Evolutionary conservation across 1,284 basidiomycete species (phyloP).

Genomic region (Rugiboletus extremiorientalis): DNA sequence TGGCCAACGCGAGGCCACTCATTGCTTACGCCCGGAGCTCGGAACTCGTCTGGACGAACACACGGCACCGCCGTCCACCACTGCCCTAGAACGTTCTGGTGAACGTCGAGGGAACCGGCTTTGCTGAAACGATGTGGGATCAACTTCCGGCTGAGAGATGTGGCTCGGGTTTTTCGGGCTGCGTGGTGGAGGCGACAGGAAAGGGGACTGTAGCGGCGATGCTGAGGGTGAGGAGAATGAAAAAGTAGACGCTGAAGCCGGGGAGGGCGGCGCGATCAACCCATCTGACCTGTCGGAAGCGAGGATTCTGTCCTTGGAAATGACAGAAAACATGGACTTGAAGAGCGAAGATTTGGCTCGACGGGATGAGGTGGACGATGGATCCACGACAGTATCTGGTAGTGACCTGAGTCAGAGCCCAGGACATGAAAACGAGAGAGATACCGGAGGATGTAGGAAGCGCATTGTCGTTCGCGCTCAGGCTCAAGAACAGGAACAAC

Average conservation of each 20-base stretch:
- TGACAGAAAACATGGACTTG: constrained; percentile 57
- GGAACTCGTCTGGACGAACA: constrained; percentile 21
- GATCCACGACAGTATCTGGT: constrained; percentile 37
- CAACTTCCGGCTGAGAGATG: constrained; percentile 6
- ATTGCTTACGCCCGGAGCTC: constrained; percentile 1
- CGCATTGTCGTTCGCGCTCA: constrained; percentile 94
- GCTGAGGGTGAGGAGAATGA: constrained; percentile 21
- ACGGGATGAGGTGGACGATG: constrained; percentile 31
- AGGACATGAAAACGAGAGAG: constrained; percentile 1
- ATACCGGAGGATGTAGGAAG: constrained; percentile 63
- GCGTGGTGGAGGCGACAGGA: constrained; percentile 27
- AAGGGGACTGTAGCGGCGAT: constrained; percentile 19
- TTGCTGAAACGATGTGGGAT: constrained; percentile 3
- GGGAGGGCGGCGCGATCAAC: constrained; percentile 57
- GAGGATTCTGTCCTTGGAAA: constrained; percentile 38
- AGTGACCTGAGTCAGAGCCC: neutral
- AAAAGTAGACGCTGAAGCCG: constrained; percentile 17
- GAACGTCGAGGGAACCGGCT: constrained; percentile 16
- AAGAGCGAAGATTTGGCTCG: constrained; percentile 56
- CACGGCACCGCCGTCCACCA: constrained; percentile 1
- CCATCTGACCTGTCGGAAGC: constrained; percentile 49
- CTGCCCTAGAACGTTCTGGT: constrained; percentile 5
- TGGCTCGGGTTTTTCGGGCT: constrained; percentile 13
- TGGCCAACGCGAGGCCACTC: neutral
- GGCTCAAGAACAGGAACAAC: constrained; percentile 87